Conservation (phyloP, 257 asterid species). For the Echium plantagineum region DNA sequence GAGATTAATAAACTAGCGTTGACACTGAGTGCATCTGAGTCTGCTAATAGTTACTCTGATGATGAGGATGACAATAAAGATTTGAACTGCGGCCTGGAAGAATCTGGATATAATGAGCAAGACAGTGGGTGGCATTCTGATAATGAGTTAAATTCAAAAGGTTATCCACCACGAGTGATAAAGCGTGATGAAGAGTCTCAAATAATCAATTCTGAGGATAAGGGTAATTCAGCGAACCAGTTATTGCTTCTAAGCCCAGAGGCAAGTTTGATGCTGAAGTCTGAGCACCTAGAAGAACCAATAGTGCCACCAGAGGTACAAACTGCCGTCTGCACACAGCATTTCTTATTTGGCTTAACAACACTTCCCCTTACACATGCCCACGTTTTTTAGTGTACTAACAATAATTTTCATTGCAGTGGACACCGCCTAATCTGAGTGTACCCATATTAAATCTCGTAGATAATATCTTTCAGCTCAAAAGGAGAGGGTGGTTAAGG, state of each 20-base stretch:
- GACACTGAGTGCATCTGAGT: slow-evolving; percentile 48
- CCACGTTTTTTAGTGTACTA: background rate
- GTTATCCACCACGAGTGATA: slow-evolving; percentile 38
- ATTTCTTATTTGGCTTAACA: background rate
- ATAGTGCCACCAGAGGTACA: slow-evolving; percentile 86
- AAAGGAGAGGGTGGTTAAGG: slow-evolving; percentile 99
- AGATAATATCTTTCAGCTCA: slow-evolving; percentile 90
- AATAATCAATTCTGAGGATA: slow-evolving; percentile 34
- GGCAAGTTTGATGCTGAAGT: slow-evolving; percentile 38
- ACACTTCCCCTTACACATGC: background rate
- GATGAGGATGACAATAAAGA: slow-evolving; percentile 71
- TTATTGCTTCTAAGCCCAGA: slow-evolving; percentile 35
- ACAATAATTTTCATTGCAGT: slow-evolving; percentile 45
- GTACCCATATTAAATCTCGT: slow-evolving; percentile 90
- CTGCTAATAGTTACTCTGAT: slow-evolving; percentile 69
- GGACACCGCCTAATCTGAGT: slow-evolving; percentile 92
- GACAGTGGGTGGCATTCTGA: slow-evolving; percentile 58
- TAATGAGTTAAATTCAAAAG: slow-evolving; percentile 49
- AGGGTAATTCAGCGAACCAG: slow-evolving; percentile 24
- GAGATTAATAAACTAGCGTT: slow-evolving; percentile 43
- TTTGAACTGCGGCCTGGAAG: slow-evolving; percentile 37
- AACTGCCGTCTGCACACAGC: background rate
- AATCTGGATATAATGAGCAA: slow-evolving; percentile 31
- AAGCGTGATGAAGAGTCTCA: slow-evolving; percentile 32
- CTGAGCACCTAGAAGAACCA: slow-evolving; percentile 52